These are phyloP conservation scores for Ceratobasidium sp. DNA, from an alignment of 1,284 basidiomycete species.

Conservation along the genomic window DNA sequence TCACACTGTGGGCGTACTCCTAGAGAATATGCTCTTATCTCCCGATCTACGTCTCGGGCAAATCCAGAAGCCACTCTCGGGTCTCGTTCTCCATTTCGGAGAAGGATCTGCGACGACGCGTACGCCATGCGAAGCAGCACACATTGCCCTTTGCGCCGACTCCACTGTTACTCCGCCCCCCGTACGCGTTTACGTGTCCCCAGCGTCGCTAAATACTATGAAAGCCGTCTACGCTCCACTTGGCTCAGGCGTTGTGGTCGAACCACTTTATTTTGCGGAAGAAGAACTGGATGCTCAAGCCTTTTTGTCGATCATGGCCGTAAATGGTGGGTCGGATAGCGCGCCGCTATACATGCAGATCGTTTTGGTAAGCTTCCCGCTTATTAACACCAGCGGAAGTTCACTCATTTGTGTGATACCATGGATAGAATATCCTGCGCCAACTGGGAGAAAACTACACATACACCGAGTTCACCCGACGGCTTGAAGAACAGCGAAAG, in stretches of 20 bases:
- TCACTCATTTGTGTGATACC: conserved; percentile 47
- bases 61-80: conserved; percentile 62
- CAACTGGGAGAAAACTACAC: conserved; percentile 59
- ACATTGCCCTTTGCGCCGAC: conserved; percentile 57
- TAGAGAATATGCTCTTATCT: conserved; percentile 70
- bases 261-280: conserved; percentile 64
- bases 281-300: conserved; percentile 70
- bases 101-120: conserved; percentile 63
- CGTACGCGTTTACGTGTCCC: conserved; percentile 67
- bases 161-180: conserved; percentile 56
- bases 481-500: conserved; percentile 58
- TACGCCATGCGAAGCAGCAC: conserved; percentile 69
- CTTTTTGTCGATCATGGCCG: conserved; percentile 70
- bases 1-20: conserved; percentile 67
- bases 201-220: conserved; percentile 67
- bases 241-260: conserved; percentile 58
- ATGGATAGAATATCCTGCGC: conserved; percentile 53
- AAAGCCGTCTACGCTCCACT: conserved; percentile 61
- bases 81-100: conserved; percentile 70
- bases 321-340: conserved; percentile 60
- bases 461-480: conserved; percentile 58
- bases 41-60: conserved; percentile 59
- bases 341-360: conserved; percentile 72
- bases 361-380: conserved; percentile 58
- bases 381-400: conserved; percentile 27